phyloP scores from a whole-genome alignment of 2,329 filamentous ascomycete genomes.

The Pseudogymnoascus sp. region DNA sequence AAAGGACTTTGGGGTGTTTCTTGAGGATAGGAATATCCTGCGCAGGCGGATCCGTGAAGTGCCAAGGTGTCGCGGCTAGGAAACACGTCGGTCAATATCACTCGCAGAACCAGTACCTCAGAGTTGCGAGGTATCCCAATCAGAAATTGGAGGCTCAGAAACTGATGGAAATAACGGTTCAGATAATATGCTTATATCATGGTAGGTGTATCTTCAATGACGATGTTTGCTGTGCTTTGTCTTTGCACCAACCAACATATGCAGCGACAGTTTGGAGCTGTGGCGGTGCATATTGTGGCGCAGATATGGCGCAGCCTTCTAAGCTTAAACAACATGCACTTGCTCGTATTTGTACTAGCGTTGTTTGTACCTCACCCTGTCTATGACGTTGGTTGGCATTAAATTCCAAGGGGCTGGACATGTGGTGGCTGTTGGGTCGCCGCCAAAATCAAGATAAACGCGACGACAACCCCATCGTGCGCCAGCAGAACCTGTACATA shows the following conservation, averaged over 20 bases:
- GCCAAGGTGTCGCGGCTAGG: slow-evolving; percentile 4
- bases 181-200: slow-evolving; percentile 6
- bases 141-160: neutral
- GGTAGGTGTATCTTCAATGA: slow-evolving; percentile 1
- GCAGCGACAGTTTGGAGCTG: neutral
- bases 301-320: neutral
- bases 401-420: slow-evolving; percentile 3
- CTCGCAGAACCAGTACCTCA: neutral
- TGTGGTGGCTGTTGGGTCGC: neutral
- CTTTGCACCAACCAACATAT: slow-evolving; percentile 6
- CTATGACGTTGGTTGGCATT: neutral
- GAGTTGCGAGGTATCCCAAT: neutral
- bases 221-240: neutral
- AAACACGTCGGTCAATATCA: neutral
- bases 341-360: neutral
- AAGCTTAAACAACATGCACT: neutral
- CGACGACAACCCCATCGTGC: neutral
- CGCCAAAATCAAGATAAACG: slow-evolving; percentile 9
- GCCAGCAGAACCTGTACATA: neutral
- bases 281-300: slow-evolving; percentile 6
- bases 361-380: neutral
- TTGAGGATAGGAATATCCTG: neutral
- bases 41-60: neutral
- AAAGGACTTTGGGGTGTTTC: slow-evolving; percentile 7
- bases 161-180: neutral